Base-by-base conservation (phyloP, 352 stramenopile genomes). In the Globisporangium paroecandrum region DNA sequence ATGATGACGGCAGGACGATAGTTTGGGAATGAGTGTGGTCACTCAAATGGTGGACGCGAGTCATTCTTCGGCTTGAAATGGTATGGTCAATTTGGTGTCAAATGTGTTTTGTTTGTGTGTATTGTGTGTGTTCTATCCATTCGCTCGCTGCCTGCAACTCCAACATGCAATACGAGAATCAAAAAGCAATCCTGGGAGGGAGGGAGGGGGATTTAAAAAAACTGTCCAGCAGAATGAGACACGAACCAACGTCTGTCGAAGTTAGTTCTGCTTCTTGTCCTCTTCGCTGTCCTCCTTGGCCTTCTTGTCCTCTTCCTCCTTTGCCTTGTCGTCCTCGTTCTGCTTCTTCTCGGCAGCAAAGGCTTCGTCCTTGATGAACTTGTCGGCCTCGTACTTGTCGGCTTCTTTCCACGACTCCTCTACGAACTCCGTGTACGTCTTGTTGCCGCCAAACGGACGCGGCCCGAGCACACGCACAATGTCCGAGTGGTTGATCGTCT, bases 401-500 rank as follows among this genome's bases (percentile, higher is more conserved):
- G 86, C 86, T 22, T 94, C 82, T 74, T 91, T 89, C 88, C 86
- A 94, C 47, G 84, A 93, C 68, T 95, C 88, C 69, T 95, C 88
- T 38, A 95, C 86, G 58, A 98, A 99, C 78, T 99, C 96, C 38
- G 97, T 91, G 87, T 99, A 99, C 59, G 89, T 95, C 74, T 96
- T 91, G 81, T 99, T 93, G 64, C 89, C 89, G 60, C 85, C 85
- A 75, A 98, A 99, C 46, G 97, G 97, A 65, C 98, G 90, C 13
- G 87, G 81, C 13, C 98, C 98, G 71, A 99, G 91, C 56, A 98
- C 80, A 53, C 97, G 87, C 55, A 98, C 85, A 58, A 99, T 97
- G 81, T 99, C 97, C 71, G 97, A 94, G 81, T 99, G 97, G 69
- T 98, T 99, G 72, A 99, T 99, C n/a, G 97, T 99, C 87, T 99